These are phyloP conservation scores for Luzula sylvatica DNA, from an alignment of 176 grass and related monocot genomes.

Conservation along the genomic window DNA sequence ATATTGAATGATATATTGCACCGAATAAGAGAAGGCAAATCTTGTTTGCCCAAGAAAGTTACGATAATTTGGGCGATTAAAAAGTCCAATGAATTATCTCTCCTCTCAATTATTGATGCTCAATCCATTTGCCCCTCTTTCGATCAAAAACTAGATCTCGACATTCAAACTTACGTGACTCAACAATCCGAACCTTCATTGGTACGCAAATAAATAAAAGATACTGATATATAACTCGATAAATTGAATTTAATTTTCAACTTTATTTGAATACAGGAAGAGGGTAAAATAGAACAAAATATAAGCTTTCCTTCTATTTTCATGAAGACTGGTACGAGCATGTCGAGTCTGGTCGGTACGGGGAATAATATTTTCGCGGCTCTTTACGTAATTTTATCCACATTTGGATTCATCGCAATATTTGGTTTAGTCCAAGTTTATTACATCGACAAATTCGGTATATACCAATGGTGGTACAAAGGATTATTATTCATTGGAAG, in stretches of 20 bases:
- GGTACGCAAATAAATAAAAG: conserved; percentile 30
- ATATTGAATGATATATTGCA: conserved; percentile 85
- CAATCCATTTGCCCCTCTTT: conserved; percentile 48
- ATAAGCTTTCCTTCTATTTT: conserved; percentile 38
- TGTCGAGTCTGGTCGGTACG: conserved; percentile 85
- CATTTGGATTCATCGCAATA: conserved; percentile 52
- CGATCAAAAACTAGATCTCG: conserved; percentile 46
- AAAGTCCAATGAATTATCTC: conserved; percentile 75
- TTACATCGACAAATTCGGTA: conserved; percentile 47
- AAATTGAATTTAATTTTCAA: conserved; percentile 3
- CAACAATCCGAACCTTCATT: conserved; percentile 57
- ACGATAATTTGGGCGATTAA: conserved; percentile 88
- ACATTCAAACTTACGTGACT: conserved; percentile 76
- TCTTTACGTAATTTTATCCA: conserved; percentile 61
- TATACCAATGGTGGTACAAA: conserved; percentile 75
- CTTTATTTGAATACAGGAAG: conserved; percentile 44
- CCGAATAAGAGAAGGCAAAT: conserved; percentile 50
- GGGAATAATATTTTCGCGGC: conserved; percentile 69
- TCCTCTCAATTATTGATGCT: conserved; percentile 53
- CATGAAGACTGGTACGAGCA: conserved; percentile 45
- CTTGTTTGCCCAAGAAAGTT: conserved; percentile 68
- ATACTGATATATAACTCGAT: not conserved
- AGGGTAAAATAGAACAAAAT: conserved; percentile 37
- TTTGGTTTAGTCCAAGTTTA: conserved; percentile 54
- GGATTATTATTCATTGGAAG: conserved; percentile 59